These are phyloP conservation scores for Phytophthora idaei DNA, from an alignment of 352 stramenopile species.

Conservation along the genomic window DNA sequence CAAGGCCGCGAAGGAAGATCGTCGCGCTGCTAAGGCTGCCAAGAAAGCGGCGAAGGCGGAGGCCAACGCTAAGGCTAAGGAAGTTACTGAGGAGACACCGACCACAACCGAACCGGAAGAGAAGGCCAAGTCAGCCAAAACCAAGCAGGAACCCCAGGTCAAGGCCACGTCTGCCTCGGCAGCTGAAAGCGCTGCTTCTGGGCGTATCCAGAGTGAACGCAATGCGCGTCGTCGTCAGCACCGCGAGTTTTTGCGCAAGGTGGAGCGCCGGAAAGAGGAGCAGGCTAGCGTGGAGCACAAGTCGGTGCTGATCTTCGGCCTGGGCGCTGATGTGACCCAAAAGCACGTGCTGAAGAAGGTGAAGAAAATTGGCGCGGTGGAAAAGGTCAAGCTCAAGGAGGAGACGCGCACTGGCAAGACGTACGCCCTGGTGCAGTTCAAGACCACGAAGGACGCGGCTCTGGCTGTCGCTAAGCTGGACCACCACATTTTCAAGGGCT, in stretches of 20 bases:
- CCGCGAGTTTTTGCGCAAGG: constrained; percentile 76
- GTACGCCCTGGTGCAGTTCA: constrained; percentile 73
- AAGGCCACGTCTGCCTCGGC: constrained; percentile 19
- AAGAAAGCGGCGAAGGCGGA: constrained; percentile 30
- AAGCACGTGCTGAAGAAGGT: constrained; percentile 85
- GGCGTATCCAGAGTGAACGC: constrained; percentile 73
- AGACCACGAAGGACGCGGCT: constrained; percentile 54
- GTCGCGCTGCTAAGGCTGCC: constrained; percentile 23
- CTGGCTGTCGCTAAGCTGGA: constrained; percentile 77
- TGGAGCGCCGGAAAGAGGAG: constrained; percentile 68
- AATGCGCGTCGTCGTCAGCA: constrained; percentile 80
- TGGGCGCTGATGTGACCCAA: constrained; percentile 70
- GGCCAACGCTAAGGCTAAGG: constrained; percentile 17
- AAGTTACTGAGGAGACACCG: constrained; percentile 13
- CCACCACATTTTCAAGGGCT: constrained; percentile 84
- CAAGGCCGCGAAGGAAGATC: constrained; percentile 38
- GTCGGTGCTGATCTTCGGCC: constrained; percentile 75
- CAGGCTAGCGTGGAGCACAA: constrained; percentile 60
- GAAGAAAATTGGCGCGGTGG: constrained; percentile 69
- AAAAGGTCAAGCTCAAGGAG: constrained; percentile 65
- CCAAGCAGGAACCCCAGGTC: constrained; percentile 32
- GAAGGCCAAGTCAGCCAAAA: constrained; percentile 18
- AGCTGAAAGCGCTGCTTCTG: constrained; percentile 4
- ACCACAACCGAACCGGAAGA: constrained; percentile 19
- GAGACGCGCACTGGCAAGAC: constrained; percentile 60